phyloP scores from a whole-genome alignment of 495 filamentous ascomycete species.

The Hamigera avellanea region DNA sequence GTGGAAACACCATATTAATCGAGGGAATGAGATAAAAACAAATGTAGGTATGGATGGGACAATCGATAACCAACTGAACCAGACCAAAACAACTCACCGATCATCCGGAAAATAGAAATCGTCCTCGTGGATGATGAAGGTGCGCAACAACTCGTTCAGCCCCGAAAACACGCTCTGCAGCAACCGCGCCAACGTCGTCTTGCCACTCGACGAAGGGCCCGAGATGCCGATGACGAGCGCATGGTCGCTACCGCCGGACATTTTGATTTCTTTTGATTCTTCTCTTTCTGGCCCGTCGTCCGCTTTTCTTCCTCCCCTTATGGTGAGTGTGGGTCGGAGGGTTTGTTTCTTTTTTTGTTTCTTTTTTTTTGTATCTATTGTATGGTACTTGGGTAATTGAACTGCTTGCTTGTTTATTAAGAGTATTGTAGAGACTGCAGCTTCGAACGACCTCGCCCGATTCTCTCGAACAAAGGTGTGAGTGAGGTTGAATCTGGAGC shows the following conservation, averaged over 20 bases:
- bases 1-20: background rate
- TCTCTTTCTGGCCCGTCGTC: conserved; percentile 3
- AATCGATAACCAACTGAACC: background rate
- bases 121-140: conserved; percentile 81
- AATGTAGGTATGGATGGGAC: too few species aligned
- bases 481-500: too few species aligned
- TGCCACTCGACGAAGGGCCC: conserved; percentile 66
- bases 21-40: too few species aligned
- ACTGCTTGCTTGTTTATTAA: too few species aligned
- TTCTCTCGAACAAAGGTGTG: too few species aligned
- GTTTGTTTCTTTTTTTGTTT: conserved; percentile 4
- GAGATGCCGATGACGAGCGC: conserved; percentile 59
- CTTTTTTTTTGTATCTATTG: background rate
- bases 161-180: conserved; percentile 55
- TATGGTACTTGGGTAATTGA: background rate
- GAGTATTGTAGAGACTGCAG: too few species aligned
- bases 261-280: conserved; percentile 12
- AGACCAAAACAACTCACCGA: conserved; percentile 23
- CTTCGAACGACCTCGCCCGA: too few species aligned
- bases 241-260: background rate
- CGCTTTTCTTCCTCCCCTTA: background rate
- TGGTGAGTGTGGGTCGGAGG: conserved; percentile 1
- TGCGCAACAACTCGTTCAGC: conserved; percentile 13
- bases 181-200: conserved; percentile 67
- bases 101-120: conserved; percentile 79